phyloP scores from a whole-genome alignment of 1,284 basidiomycete species.

The Ceratobasidium sp. region DNA sequence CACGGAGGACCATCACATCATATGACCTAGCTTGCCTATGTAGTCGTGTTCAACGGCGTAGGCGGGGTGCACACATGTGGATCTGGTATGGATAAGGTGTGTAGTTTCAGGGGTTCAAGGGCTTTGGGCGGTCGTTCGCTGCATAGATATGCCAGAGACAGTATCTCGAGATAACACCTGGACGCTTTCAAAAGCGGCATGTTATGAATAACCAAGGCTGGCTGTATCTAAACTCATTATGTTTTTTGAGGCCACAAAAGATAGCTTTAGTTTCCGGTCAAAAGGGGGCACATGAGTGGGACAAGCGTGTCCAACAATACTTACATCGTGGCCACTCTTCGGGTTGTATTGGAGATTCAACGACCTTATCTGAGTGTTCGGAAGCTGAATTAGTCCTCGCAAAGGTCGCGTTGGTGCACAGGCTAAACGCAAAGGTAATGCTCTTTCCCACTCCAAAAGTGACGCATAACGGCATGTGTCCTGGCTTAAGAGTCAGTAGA shows the following conservation, averaged over 20 bases:
- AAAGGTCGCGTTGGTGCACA: not conserved
- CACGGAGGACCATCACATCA: not conserved
- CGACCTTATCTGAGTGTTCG: not conserved
- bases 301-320: not conserved
- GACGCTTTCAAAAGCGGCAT: not conserved
- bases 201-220: not conserved
- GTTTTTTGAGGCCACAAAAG: not conserved
- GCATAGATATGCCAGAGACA: not conserved
- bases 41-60: not conserved
- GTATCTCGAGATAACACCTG: not conserved
- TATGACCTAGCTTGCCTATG: not conserved
- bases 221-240: not conserved
- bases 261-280: not conserved
- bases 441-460: not conserved
- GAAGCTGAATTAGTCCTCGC: not conserved
- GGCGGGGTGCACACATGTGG: not conserved
- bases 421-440: not conserved
- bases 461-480: not conserved
- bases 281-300: not conserved
- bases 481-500: conserved; percentile 2
- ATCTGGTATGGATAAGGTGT: not conserved
- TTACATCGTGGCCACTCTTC: not conserved
- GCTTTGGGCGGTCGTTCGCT: not conserved
- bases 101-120: conserved; percentile 12
- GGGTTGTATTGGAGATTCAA: not conserved